Percentiles rank a stretch among this genome's conserved stretches.
These are phyloP conservation scores for Casuarina cunninghamiana DNA, from an alignment of 306 rosid genomes.

Conservation along the genomic window DNA sequence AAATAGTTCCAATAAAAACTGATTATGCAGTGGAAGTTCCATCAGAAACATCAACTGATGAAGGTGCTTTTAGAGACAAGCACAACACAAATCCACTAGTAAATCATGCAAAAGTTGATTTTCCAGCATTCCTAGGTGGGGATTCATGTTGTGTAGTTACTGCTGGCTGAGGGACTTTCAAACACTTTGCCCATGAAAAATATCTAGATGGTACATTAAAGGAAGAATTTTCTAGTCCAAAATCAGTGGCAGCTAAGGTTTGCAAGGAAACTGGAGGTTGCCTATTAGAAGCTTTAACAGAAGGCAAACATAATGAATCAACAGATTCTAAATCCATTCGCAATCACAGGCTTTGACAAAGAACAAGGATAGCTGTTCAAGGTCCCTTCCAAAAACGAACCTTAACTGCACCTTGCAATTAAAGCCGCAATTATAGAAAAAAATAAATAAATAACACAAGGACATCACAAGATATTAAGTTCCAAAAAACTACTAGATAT, in stretches of 20 bases:
- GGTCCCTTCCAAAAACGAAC: constrained; percentile 29
- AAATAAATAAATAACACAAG: constrained; percentile 7
- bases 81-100: constrained; percentile 85
- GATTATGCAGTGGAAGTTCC: constrained; percentile 56
- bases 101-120: constrained; percentile 76
- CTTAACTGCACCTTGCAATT: constrained; percentile 28
- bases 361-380: constrained; percentile 31
- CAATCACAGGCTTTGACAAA: constrained; percentile 17
- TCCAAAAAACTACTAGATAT: no score
- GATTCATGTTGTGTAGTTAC: constrained; percentile 64
- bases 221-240: constrained; percentile 47
- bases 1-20: constrained; percentile 72
- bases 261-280: constrained; percentile 39
- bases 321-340: constrained; percentile 69
- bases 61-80: constrained; percentile 79
- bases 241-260: constrained; percentile 35
- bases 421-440: constrained; percentile 33
- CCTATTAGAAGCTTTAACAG: constrained; percentile 32
- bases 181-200: constrained; percentile 85
- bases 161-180: constrained; percentile 73
- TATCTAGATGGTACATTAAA: constrained; percentile 45
- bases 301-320: constrained; percentile 44
- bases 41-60: constrained; percentile 44
- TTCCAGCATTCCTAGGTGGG: constrained; percentile 60
- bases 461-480: constrained; percentile 11